Conservation (phyloP, 495 filamentous ascomycete genomes). For the Xylaria nigripes region DNA sequence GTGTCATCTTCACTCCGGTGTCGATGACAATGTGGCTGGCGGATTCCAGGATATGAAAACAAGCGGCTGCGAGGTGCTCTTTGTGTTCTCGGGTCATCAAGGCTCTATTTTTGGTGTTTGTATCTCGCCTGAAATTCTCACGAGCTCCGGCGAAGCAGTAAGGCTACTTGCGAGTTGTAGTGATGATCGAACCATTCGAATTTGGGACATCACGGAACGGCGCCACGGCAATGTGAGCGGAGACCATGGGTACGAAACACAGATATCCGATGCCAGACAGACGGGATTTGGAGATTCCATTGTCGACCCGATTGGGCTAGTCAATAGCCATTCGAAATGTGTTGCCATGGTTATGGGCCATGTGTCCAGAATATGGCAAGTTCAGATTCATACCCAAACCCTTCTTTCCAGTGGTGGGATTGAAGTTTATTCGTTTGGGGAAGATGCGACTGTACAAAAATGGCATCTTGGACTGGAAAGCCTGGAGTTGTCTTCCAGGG, state of each 20-base stretch:
- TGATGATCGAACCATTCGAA: constrained; percentile 81
- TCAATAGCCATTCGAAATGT: constrained; percentile 19
- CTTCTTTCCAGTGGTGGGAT: constrained; percentile 23
- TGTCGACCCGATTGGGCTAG: constrained; percentile 3
- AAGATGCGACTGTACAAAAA: constrained; percentile 63
- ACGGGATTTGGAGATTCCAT: constrained; percentile 37
- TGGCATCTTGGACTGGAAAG: constrained; percentile 51
- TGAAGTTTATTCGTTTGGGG: constrained; percentile 63
- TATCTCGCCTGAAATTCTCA: constrained; percentile 55
- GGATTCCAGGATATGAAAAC: constrained; percentile 1
- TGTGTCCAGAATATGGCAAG: constrained; percentile 79
- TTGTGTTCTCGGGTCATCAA: constrained; percentile 79
- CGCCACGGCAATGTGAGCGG: not conserved
- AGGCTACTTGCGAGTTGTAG: constrained; percentile 83
- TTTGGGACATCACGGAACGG: constrained; percentile 68
- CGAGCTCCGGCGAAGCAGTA: constrained; percentile 26
- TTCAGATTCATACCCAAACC: constrained; percentile 47
- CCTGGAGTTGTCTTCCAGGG: not conserved
- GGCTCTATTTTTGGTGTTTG: constrained; percentile 86
- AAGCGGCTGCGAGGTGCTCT: constrained; percentile 43
- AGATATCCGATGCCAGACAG: constrained; percentile 32
- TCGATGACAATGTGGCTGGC: not conserved
- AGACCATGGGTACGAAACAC: constrained; percentile 10
- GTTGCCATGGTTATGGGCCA: constrained; percentile 75
- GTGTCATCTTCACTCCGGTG: constrained; percentile 33